Conservation (phyloP, 345 rosid genomes). For the Lepidium didymum region DNA sequence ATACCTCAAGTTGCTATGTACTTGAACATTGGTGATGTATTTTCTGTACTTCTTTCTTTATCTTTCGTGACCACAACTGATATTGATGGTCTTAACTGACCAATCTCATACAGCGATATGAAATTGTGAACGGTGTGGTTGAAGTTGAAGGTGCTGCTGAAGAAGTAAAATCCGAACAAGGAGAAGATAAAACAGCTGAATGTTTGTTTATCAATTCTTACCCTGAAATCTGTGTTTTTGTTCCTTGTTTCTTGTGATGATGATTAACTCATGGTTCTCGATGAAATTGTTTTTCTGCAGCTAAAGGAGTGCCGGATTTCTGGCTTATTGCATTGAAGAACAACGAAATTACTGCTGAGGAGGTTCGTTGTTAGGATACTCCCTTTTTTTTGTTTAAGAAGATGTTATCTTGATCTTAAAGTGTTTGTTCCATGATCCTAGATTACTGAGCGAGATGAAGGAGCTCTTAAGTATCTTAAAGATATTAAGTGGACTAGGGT, state of each 20-base stretch:
- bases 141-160: conserved; percentile 54
- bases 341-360: conserved; percentile 60
- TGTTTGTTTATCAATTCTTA: conserved; percentile 32
- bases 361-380: conserved; percentile 29
- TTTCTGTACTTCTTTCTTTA: neutral
- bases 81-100: neutral
- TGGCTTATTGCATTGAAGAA: conserved; percentile 92
- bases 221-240: neutral
- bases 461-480: conserved; percentile 63
- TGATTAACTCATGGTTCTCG: neutral
- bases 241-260: neutral
- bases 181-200: conserved; percentile 48
- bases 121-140: conserved; percentile 70
- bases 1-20: neutral
- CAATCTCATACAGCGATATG: conserved; percentile 48
- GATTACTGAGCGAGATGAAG: conserved; percentile 87
- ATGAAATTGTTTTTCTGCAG: conserved; percentile 35
- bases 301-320: conserved; percentile 90
- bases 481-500: conserved; percentile 77
- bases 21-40: neutral
- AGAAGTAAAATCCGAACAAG: conserved; percentile 48
- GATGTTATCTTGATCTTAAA: too few relatives aligned
- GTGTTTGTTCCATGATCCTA: too few relatives aligned
- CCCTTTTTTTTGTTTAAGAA: too few relatives aligned
- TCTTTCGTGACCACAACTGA: neutral